Percentiles rank a stretch among this genome's conserved stretches.
Evolutionary conservation across 2,329 filamentous ascomycete species (phyloP).

Genomic region (Teratosphaeria destructans): DNA sequence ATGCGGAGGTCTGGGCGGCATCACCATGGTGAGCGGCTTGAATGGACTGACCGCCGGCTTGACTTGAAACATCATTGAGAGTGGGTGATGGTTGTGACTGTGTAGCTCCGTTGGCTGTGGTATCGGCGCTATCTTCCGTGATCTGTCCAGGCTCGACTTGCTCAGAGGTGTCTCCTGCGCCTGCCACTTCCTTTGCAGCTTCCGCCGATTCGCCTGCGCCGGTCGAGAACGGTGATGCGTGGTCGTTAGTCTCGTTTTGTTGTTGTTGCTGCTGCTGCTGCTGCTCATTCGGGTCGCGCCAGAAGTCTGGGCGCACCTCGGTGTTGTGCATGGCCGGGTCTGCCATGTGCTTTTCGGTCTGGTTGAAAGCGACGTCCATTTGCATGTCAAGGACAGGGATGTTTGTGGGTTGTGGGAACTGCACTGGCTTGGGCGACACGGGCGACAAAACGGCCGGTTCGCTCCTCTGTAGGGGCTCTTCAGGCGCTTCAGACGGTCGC

Average conservation of each 20-base stretch:
- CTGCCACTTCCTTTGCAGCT: not conserved
- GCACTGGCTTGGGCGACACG: conserved; percentile 59
- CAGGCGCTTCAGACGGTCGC: conserved; percentile 30
- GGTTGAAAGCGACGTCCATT: conserved; percentile 62
- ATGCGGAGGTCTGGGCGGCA: conserved; percentile 1
- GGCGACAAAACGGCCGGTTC: conserved; percentile 50
- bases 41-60: conserved; percentile 12
- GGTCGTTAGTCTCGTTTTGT: not conserved
- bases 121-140: conserved; percentile 11
- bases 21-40: conserved; percentile 4
- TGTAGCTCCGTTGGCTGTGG: conserved; percentile 2
- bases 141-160: not conserved
- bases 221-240: conserved; percentile 12
- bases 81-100: conserved; percentile 1
- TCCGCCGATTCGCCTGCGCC: conserved; percentile 7
- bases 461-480: conserved; percentile 52
- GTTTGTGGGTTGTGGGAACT: conserved; percentile 56
- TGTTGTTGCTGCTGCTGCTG: conserved; percentile 5
- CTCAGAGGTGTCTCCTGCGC: not conserved
- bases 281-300: conserved; percentile 22
- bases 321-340: conserved; percentile 25
- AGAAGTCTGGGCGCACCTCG: conserved; percentile 22
- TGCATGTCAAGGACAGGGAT: conserved; percentile 61
- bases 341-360: conserved; percentile 49
- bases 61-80: conserved; percentile 10